These are phyloP conservation scores for Chamaenerion angustifolium DNA, from an alignment of 345 rosid species.

Conservation along the genomic window DNA sequence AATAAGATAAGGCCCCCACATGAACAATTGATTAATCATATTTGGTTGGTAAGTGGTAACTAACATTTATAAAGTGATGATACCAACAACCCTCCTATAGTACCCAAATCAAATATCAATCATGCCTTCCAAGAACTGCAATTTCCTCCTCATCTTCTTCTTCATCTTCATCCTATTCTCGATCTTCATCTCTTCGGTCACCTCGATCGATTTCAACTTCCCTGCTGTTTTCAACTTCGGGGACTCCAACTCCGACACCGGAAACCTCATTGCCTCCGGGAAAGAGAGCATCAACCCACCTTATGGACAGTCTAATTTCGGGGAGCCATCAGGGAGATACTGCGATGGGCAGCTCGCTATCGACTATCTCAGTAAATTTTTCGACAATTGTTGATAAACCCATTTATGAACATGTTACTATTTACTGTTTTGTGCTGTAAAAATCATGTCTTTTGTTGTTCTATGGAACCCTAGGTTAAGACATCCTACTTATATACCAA, in stretches of 20 bases:
- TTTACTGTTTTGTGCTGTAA: neutral
- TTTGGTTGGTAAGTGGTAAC: conserved; percentile 17
- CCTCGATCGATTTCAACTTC: conserved; percentile 34
- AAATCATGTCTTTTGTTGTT: neutral
- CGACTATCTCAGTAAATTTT: conserved; percentile 60
- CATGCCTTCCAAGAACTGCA: conserved; percentile 23
- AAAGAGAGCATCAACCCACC: conserved; percentile 51
- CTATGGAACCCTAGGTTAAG: conserved; percentile 16
- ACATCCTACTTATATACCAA: neutral
- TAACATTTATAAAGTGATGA: conserved; percentile 8
- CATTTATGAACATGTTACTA: neutral
- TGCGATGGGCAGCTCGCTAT: conserved; percentile 69
- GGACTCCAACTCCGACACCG: conserved; percentile 87
- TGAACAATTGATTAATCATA: neutral
- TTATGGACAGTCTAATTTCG: conserved; percentile 52
- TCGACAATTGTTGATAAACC: neutral
- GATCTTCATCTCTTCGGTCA: conserved; percentile 21
- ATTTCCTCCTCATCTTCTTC: conserved; percentile 4
- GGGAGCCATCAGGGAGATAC: conserved; percentile 60
- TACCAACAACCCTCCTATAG: conserved; percentile 9
- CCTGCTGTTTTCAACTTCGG: conserved; percentile 82
- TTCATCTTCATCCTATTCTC: conserved; percentile 18
- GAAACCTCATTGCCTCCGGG: conserved; percentile 61
- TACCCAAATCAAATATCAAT: neutral
- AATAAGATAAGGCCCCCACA: neutral